Evolutionary conservation across 2,329 filamentous ascomycete species (phyloP), one percentile per base, ranked within the genome.

Genomic region (Diaporthe eres): DNA sequence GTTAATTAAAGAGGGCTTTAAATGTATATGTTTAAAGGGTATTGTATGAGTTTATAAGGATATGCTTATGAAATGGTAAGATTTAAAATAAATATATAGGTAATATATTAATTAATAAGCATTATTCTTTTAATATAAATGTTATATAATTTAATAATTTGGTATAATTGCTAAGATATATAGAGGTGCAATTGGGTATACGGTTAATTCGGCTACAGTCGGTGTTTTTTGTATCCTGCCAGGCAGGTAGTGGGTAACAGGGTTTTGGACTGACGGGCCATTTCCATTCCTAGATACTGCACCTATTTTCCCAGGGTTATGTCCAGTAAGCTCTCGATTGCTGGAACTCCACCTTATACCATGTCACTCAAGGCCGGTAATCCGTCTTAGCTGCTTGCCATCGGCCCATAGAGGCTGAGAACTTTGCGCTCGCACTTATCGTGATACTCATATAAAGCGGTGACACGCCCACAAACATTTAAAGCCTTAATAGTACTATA

Each of bases 321-420:
- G 19, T 31, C 53, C 53, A 57, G 25, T 19, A 57, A 57, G 25
- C 53, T 49, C 47, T n/a, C 19, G 22, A n/a, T 49, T 49, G 53
- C 53, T 17, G 53, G 25, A 15, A 31, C 25, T 31, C 12, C 53
- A 31, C 53, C 15, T 57, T 65, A 39, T 10, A 75, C 67, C 58
- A 67, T 58, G 55, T 58, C 67, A n/a, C 67, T 49, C 37, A 72
- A 67, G 28, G 47, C 58, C 37, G 71, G 65, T 25, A 75, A 60
- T 49, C 65, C 65, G 31, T 34, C 28, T 51, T 71, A 28, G 53
- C 53, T 57, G 53, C 28, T 57, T 31, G 15, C 25, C 25, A 57
- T 57, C 53, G 28, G 53, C 25, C 53, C 53, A 57, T 31, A 15
- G 13, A 57, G 25, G 13, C 25, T 19, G 6, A 31, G 25, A 57